Evolutionary conservation across 345 rosid species (phyloP).

Genomic region (Erodium maritimum): DNA sequence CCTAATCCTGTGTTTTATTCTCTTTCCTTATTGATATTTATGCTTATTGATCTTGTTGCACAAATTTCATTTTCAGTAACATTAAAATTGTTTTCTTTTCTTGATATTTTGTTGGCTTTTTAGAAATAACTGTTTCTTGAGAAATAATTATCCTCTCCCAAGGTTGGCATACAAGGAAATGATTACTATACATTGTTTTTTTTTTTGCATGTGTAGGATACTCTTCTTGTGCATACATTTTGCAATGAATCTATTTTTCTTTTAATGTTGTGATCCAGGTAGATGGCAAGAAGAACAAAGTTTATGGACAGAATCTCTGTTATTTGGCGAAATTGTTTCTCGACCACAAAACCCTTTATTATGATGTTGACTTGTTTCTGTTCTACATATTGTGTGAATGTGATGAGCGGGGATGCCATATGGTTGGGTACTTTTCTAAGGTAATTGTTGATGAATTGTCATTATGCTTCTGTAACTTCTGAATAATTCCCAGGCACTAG

Average conservation of each 20-base stretch:
- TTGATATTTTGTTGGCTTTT: neutral
- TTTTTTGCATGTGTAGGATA: neutral
- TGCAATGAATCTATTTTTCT: neutral
- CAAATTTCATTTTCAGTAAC: too few relatives aligned
- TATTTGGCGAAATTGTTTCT: conserved; percentile 93
- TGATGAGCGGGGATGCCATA: conserved; percentile 99
- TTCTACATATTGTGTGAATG: conserved; percentile 92
- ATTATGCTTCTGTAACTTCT: neutral
- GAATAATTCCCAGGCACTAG: too few relatives aligned
- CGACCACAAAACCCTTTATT: conserved; percentile 98
- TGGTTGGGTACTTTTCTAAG: conserved; percentile 99
- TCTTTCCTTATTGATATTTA: too few relatives aligned
- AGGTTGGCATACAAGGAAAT: too few relatives aligned
- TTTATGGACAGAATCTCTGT: conserved; percentile 97
- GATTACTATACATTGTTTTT: neutral
- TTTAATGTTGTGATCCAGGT: conserved; percentile 21
- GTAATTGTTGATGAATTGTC: conserved; percentile 21
- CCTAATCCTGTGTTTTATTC: too few relatives aligned
- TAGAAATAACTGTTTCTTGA: neutral
- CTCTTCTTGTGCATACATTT: neutral
- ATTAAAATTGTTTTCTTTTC: too few relatives aligned
- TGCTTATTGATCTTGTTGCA: too few relatives aligned
- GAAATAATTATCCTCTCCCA: too few relatives aligned
- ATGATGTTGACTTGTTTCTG: conserved; percentile 90
- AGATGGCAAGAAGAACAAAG: conserved; percentile 98